phyloP scores from a whole-genome alignment of 805 yeast species.

The Wickerhamomyces chaumierensis region DNA sequence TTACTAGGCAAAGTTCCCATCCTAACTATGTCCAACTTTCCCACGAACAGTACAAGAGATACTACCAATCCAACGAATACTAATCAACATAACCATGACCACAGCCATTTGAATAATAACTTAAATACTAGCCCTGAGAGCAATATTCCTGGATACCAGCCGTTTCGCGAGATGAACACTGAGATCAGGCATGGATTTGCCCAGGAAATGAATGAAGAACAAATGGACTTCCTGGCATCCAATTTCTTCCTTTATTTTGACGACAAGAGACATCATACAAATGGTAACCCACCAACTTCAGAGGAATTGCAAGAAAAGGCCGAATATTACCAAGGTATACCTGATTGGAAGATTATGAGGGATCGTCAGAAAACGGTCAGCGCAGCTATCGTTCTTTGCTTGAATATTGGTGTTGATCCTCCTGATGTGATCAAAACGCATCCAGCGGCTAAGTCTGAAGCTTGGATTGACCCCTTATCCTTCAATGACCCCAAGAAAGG shows the following conservation, averaged over 20 bases:
- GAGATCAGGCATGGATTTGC: slow-evolving; percentile 55
- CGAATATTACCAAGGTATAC: slow-evolving; percentile 54
- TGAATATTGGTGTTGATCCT: slow-evolving; percentile 92
- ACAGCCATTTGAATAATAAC: no score
- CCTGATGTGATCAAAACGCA: slow-evolving; percentile 91
- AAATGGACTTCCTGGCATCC: slow-evolving; percentile 43
- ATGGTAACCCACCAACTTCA: slow-evolving; percentile 65
- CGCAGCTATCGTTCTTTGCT: slow-evolving; percentile 84
- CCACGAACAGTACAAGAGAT: no score
- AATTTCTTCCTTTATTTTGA: slow-evolving; percentile 79
- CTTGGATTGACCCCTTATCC: slow-evolving; percentile 85
- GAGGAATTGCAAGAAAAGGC: slow-evolving; percentile 35
- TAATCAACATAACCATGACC: background rate
- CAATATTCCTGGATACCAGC: background rate
- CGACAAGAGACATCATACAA: slow-evolving; percentile 84
- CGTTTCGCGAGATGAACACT: slow-evolving; percentile 31
- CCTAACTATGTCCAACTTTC: no score
- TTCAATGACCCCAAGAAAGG: slow-evolving; percentile 84
- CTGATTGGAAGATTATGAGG: slow-evolving; percentile 86
- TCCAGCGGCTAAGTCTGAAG: slow-evolving; percentile 85
- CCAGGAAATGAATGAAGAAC: slow-evolving; percentile 44
- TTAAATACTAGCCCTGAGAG: background rate
- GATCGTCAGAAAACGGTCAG: slow-evolving; percentile 88
- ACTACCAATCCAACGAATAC: no score
- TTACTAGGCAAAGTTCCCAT: no score